Evolutionary conservation across 1,284 basidiomycete genomes (phyloP).

Genomic region (Psilocybe mexicana): DNA sequence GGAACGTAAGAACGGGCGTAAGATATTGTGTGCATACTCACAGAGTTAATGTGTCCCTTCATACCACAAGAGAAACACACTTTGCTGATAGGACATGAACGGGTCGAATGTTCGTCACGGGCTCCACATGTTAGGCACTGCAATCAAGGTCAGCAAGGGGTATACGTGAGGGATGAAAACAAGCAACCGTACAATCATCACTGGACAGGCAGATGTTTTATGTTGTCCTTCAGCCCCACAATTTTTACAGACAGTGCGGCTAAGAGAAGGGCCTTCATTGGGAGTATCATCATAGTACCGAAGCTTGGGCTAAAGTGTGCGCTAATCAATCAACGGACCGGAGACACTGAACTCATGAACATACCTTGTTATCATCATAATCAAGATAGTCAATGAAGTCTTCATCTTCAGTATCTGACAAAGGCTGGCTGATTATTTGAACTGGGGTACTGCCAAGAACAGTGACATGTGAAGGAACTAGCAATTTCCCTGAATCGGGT

Average conservation of each 20-base stretch:
- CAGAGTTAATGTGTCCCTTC: slow-evolving; percentile 81
- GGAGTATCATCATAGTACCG: slow-evolving; percentile 64
- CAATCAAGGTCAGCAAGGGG: slow-evolving; percentile 6
- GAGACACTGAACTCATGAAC: slow-evolving; percentile 11
- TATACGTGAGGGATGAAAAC: slow-evolving; percentile 5
- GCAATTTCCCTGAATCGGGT: slow-evolving; percentile 32
- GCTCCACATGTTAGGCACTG: slow-evolving; percentile 90
- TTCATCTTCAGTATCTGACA: slow-evolving; percentile 51
- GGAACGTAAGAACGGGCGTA: neutral
- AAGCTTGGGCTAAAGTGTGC: slow-evolving; percentile 38
- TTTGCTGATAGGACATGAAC: slow-evolving; percentile 83
- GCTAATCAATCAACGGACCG: slow-evolving; percentile 1
- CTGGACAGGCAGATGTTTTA: slow-evolving; percentile 60
- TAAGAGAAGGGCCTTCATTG: slow-evolving; percentile 37
- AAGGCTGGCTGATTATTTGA: slow-evolving; percentile 45
- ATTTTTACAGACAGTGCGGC: slow-evolving; percentile 63
- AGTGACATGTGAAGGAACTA: slow-evolving; percentile 67
- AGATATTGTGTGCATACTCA: slow-evolving; percentile 31
- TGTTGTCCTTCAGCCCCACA: slow-evolving; percentile 74
- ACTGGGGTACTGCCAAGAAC: slow-evolving; percentile 47
- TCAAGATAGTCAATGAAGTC: slow-evolving; percentile 75
- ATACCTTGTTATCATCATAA: slow-evolving; percentile 63
- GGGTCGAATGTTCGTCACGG: slow-evolving; percentile 80
- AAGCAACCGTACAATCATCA: slow-evolving; percentile 57
- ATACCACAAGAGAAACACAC: slow-evolving; percentile 86